phyloP scores from a whole-genome alignment of 805 yeast genomes.

The Cyberlindnera saturnus region DNA sequence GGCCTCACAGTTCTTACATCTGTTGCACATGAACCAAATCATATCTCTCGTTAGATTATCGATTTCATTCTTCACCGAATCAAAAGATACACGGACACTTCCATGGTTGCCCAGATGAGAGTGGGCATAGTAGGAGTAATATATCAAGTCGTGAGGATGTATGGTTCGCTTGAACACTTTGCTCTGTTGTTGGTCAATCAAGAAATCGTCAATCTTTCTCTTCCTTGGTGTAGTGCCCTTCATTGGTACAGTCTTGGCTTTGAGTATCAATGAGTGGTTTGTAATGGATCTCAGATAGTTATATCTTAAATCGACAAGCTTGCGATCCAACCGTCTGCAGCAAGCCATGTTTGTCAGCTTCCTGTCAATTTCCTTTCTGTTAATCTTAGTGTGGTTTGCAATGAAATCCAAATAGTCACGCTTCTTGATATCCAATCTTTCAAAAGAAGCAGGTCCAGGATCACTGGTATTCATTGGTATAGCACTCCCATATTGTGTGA shows the following conservation, averaged over 20 bases:
- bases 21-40: conserved; percentile 1
- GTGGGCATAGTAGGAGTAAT: conserved; percentile 1
- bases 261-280: background rate
- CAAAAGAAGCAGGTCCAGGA: background rate
- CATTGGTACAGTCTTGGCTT: background rate
- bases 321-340: conserved; percentile 1
- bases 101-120: background rate
- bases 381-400: background rate
- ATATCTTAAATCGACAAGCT: background rate
- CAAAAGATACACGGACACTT: background rate
- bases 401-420: background rate
- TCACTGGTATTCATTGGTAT: background rate
- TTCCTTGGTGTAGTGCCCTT: background rate
- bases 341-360: background rate
- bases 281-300: background rate
- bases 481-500: background rate
- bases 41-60: conserved; percentile 1
- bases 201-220: background rate
- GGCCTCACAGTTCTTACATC: background rate
- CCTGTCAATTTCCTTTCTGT: background rate
- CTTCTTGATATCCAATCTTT: conserved; percentile 1
- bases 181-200: background rate
- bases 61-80: background rate
- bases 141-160: background rate
- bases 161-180: background rate